Evolutionary conservation across 169 alveolate species (phyloP).

Genomic region (Eimeria falciformis): DNA sequence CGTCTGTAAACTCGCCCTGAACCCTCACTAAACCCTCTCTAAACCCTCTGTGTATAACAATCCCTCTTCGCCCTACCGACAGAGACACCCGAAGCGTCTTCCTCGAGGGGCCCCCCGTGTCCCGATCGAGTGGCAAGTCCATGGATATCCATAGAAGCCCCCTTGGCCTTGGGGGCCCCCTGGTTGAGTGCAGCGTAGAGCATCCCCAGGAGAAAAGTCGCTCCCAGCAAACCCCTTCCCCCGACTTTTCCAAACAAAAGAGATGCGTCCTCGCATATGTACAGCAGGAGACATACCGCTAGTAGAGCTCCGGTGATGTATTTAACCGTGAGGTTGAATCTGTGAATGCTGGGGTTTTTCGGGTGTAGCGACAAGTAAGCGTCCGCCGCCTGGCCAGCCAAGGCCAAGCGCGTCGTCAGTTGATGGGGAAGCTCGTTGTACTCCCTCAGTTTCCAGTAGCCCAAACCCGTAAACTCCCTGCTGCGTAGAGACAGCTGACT

Average conservation of each 20-base stretch:
- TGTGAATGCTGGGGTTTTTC: background rate
- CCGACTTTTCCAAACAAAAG: slow-evolving; percentile 71
- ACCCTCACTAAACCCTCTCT: no score
- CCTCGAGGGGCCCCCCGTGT: background rate
- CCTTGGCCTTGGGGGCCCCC: background rate
- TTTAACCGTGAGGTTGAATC: background rate
- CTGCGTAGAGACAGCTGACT: background rate
- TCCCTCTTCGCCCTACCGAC: background rate
- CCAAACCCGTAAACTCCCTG: slow-evolving; percentile 63
- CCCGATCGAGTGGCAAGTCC: background rate
- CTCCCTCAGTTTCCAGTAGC: slow-evolving; percentile 78
- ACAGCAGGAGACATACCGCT: slow-evolving; percentile 21
- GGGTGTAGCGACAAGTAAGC: slow-evolving; percentile 9
- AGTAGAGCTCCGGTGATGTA: slow-evolving; percentile 57
- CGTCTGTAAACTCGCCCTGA: no score
- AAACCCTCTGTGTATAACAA: no score
- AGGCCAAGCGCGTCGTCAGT: background rate
- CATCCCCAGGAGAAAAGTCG: slow-evolving; percentile 67
- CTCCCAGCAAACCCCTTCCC: slow-evolving; percentile 78
- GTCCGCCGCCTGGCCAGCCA: slow-evolving; percentile 37
- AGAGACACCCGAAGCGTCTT: background rate
- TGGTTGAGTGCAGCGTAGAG: slow-evolving; percentile 22
- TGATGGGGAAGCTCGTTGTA: slow-evolving; percentile 81
- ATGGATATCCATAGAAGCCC: background rate
- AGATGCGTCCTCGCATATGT: slow-evolving; percentile 76